Percentiles rank a stretch among this genome's conserved stretches.
These are phyloP conservation scores for Gremmenia infestans DNA, from an alignment of 2,329 filamentous ascomycete species.

Conservation along the genomic window DNA sequence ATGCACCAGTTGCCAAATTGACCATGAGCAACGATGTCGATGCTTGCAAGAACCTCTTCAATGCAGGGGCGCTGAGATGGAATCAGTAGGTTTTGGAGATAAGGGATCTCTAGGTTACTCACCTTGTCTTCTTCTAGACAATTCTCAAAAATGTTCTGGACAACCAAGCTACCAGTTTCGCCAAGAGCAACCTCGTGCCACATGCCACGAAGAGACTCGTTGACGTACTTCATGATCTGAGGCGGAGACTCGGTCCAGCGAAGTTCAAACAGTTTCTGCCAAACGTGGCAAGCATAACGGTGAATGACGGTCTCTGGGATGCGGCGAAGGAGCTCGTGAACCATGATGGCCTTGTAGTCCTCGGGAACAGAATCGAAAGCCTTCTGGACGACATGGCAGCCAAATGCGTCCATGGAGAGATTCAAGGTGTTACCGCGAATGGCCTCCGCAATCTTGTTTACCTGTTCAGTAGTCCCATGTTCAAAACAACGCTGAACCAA, in stretches of 20 bases:
- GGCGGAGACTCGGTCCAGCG: constrained; percentile 92
- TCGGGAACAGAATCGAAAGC: constrained; percentile 97
- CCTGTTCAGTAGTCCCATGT: constrained; percentile 90
- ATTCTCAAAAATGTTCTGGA: constrained; percentile 99
- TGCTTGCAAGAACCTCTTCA: constrained; percentile 90
- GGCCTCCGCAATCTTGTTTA: constrained; percentile 88
- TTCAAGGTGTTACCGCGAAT: constrained; percentile 92
- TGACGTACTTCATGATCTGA: constrained; percentile 98
- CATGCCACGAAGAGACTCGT: constrained; percentile 90
- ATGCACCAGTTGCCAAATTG: constrained; percentile 99
- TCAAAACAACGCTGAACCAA: constrained; percentile 98
- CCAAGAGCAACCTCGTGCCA: constrained; percentile 98
- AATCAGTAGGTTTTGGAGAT: constrained; percentile 15
- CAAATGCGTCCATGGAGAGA: constrained; percentile 97
- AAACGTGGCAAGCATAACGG: constrained; percentile 97
- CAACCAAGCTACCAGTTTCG: constrained; percentile 94
- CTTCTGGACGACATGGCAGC: constrained; percentile 97
- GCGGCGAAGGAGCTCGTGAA: constrained; percentile 89
- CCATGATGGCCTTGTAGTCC: constrained; percentile 97
- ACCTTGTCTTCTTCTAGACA: constrained; percentile 98
- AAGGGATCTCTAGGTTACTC: constrained; percentile 22
- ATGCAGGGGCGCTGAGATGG: constrained; percentile 80
- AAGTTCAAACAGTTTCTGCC: constrained; percentile 98
- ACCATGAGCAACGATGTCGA: constrained; percentile 93
- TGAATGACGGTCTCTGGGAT: constrained; percentile 98